phyloP scores from a whole-genome alignment of 129 eudicot genomes.

The Solidago caesia region DNA sequence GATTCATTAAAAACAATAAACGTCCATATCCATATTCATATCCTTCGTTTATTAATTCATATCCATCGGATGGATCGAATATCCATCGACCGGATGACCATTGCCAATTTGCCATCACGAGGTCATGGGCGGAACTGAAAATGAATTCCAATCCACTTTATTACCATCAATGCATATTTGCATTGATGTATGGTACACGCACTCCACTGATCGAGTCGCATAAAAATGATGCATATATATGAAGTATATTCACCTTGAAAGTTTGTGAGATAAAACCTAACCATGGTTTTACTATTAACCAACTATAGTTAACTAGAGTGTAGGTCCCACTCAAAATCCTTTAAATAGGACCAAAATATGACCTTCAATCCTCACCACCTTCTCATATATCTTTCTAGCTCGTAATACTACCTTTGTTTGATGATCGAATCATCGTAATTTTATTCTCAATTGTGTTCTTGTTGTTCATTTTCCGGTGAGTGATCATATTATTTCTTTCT shows the following conservation, averaged over 20 bases:
- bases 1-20: too few relatives aligned
- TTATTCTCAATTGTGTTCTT: constrained; percentile 1
- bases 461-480: constrained; percentile 30
- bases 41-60: too few relatives aligned
- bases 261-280: constrained; percentile 24
- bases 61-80: too few relatives aligned
- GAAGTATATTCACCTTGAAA: constrained; percentile 21
- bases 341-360: constrained; percentile 30
- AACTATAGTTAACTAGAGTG: constrained; percentile 12
- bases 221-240: constrained; percentile 20
- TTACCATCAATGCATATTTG: not conserved
- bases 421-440: constrained; percentile 41
- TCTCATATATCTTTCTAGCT: not conserved
- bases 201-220: constrained; percentile 2
- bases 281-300: constrained; percentile 31
- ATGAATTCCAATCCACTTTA: constrained; percentile 23
- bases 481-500: not conserved
- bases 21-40: too few relatives aligned
- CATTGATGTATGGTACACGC: constrained; percentile 19
- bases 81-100: too few relatives aligned
- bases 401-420: constrained; percentile 20
- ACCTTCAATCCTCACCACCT: constrained; percentile 34
- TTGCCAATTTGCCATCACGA: too few relatives aligned
- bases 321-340: constrained; percentile 33
- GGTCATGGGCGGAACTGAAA: constrained; percentile 26